Evolutionary conservation across 108 stramenopile genomes (phyloP), one percentile per base, ranked within the genome.

Genomic region (Fistulifera pelliculosa): DNA sequence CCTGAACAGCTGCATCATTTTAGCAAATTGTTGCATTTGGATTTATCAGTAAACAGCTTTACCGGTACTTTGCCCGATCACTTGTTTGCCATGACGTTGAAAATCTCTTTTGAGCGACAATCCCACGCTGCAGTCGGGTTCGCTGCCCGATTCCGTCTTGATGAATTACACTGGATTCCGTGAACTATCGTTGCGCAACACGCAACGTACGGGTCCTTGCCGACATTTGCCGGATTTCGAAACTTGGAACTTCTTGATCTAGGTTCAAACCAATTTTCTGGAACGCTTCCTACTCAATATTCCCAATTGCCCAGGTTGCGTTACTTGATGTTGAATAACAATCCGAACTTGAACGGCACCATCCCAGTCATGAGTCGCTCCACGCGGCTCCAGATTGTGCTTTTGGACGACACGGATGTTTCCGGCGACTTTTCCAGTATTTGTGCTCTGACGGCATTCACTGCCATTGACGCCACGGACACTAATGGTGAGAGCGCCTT

Each of bases 201-300:
- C 61, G 1, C 31, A 47, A 41, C 61, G 55, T 21, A 64, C 49
- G 3, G 65, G 66, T 5, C 61, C 6, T 58, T 72, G 22, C 71
- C 71, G 0, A 38, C 61, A 0, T 72, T 52, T 51, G 57, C 67
- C 27, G 64, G 52, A 8, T 45, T 45, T 6, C 4, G 19, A 5
- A 11, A 21, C 11, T 27, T 31, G 10, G 38, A 23, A 5, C 66
- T 73, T 31, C 57, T 87, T 16, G 76, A 75, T 54, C 52, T 83
- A 23, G 65, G 76, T 16, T 62, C 66, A 39, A 87, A 87, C 49
- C 25, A 21, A 0, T 40, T 87, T 7, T 45, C 67, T 0, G 85
- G 85, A 15, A 41, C 64, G 26, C 69, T 87, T 19, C 77, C 80
- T 19, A 54, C 63, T 18, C 65, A 62, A 41, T 56, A 81, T 47